Evolutionary conservation across 306 rosid genomes (phyloP).

Genomic region (Quercus ilex): DNA sequence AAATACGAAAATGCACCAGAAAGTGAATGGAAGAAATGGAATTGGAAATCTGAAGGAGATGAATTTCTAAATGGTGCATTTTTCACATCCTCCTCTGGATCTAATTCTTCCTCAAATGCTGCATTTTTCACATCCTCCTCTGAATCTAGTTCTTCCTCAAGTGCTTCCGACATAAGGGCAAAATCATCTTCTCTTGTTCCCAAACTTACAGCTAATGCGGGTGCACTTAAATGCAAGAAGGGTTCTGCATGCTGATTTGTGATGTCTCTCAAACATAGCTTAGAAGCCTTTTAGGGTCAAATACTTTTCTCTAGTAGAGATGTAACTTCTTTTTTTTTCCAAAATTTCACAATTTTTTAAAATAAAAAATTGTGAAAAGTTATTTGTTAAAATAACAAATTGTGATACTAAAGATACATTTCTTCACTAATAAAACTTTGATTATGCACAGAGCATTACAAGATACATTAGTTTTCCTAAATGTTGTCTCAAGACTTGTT

Average conservation of each 20-base stretch:
- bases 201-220: slow-evolving; percentile 57
- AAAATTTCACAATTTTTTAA: no score
- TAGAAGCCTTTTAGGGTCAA: slow-evolving; percentile 22
- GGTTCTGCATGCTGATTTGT: slow-evolving; percentile 77
- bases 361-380: no score
- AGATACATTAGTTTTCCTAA: no score
- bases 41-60: slow-evolving; percentile 94
- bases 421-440: no score
- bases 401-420: no score
- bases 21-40: slow-evolving; percentile 80
- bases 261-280: slow-evolving; percentile 29
- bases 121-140: slow-evolving; percentile 4
- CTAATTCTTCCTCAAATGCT: no score
- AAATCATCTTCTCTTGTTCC: slow-evolving; percentile 80
- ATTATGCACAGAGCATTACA: no score
- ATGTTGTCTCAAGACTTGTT: no score
- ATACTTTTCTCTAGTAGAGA: slow-evolving; percentile 23
- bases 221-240: slow-evolving; percentile 66
- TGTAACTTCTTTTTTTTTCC: neutral
- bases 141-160: slow-evolving; percentile 74
- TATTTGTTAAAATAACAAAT: no score
- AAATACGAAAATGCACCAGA: slow-evolving; percentile 93
- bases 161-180: slow-evolving; percentile 88
- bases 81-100: slow-evolving; percentile 38
- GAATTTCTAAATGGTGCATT: slow-evolving; percentile 74